Base-by-base conservation (phyloP, 257 asterid genomes). In the Jacaranda mimosifolia region DNA sequence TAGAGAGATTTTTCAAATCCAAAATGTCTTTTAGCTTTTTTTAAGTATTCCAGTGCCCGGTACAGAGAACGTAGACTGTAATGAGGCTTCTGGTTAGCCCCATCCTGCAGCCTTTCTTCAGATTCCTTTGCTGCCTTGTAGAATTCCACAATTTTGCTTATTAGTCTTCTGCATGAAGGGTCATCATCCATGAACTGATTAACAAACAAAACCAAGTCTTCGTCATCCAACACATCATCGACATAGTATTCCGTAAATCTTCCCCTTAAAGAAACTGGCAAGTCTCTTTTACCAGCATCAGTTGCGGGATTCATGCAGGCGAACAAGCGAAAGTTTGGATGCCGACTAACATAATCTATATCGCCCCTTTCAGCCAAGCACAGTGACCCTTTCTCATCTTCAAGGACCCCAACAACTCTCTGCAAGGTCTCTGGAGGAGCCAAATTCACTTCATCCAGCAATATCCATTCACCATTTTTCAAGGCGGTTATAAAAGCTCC, bases 231-330 rank as follows among this genome's bases (percentile, higher is more conserved):
- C 76, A 89, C 85, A 81, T 93, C 99, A 73, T 95, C 99, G 58
- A 95, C 97, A 87, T 86, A 93, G 82, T 83, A 95, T 77, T 95
- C 99, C 1, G 99, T 87, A 80, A 95, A 95, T 79, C 97, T 90
- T 87, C 97, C 80, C 86, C 98, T 89, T 39, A 93, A 63, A 65
- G 97, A 86, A 73, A 79, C 53, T 14, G 97, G 89, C 85, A 95
- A 82, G 83, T 95, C 97, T 83, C 94, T 91, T 87, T 95, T 95
- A 51, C 99, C 99, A 79, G 99, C 96, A 89, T 95, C 99, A 77
- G 96, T 95, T 7, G 99, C 98, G 53, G 99, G 99, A 84, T 95
- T 95, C 99, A 95, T 95, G 86, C 99, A 95, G 62, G 98, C 97
- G 82, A 95, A 95, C 75, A 95, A 79, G 62, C 99, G 97, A 65